Evolutionary conservation across 768 basidiomycete species (phyloP).

Genomic region (Auriculariales sp.): DNA sequence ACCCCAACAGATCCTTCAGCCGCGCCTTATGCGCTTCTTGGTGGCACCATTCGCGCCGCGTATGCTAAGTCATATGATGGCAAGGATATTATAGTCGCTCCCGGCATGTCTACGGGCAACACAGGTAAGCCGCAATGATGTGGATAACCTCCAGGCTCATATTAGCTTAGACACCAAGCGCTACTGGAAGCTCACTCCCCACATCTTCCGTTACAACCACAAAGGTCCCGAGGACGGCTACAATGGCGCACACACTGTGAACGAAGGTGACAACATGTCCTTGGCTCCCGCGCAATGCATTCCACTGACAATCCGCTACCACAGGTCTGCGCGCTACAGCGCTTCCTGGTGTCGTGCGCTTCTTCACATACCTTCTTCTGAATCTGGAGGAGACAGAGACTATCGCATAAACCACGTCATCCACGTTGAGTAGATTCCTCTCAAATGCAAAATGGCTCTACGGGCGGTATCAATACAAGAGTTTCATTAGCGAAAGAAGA

Average conservation of each 20-base stretch:
- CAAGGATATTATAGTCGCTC: constrained; percentile 17
- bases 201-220: constrained; percentile 58
- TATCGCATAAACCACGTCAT: constrained; percentile 1
- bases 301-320: constrained; percentile 6
- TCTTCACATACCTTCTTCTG: constrained; percentile 49
- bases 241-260: constrained; percentile 49
- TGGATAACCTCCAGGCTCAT: background rate
- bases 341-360: constrained; percentile 51
- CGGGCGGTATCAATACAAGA: too few species aligned
- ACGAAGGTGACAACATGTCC: constrained; percentile 38
- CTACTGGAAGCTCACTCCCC: constrained; percentile 37
- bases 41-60: constrained; percentile 46
- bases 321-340: constrained; percentile 33
- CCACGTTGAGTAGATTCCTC: too few species aligned
- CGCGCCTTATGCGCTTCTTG: constrained; percentile 33
- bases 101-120: constrained; percentile 24
- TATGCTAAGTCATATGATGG: constrained; percentile 9
- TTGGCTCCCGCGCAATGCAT: background rate
- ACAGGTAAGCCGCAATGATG: constrained; percentile 14
- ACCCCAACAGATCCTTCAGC: constrained; percentile 28
- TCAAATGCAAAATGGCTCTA: too few species aligned
- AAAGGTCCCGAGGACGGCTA: constrained; percentile 18
- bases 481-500: too few species aligned
- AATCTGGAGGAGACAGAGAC: constrained; percentile 44
- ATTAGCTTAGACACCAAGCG: constrained; percentile 30